Evolutionary conservation across 768 basidiomycete genomes (phyloP), one percentile per base, ranked within the genome.

Genomic region (Phylloporus sp.): DNA sequence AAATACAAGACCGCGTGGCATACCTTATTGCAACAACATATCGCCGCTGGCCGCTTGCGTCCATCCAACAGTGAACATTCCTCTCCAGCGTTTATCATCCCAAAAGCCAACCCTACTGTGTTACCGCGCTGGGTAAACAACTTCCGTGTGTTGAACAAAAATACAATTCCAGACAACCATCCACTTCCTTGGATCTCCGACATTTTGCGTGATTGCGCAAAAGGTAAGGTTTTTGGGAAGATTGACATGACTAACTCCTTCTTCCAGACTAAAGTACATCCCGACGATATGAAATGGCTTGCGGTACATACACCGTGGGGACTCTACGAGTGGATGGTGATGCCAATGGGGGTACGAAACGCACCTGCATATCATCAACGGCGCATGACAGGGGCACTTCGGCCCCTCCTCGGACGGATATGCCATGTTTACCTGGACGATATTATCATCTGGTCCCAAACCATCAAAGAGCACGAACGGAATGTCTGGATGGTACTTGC

Each of bases 181-280:
- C 44, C 31, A 1, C 15, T 45, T 1, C 44, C 29, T 1, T 13
- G 9, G 11, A 45, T 45, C 18, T 4, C 7, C 0, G 32, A 45
- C 3, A 45, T 45, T 6, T 15, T 45, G 5, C 29, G 15, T 2
- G 15, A 45, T 7, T 45, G 32, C 23, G 31, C 44, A 2, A 45
- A 34, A n/a, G 44, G 44, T 16, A 32, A 45, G 11, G 24, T 45
- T 22, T 45, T 45, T 34, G 44, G 8, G 9, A 43, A 43, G 11
- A 28, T 43, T 20, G 70, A 78, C 41, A 74, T 75, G 68, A 72
- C 70, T n/a, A 67, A 73, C 29, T 61, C 69, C 0, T 77, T 75
- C 40, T 75, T 73, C 44, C 75, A 76, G 49, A 74, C 66, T 0
- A 45, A 60, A 0, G 53, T 72, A 0, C 60, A 70, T n/a, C 61